Base-by-base conservation (phyloP, 345 rosid species). In the Populus simonii region DNA sequence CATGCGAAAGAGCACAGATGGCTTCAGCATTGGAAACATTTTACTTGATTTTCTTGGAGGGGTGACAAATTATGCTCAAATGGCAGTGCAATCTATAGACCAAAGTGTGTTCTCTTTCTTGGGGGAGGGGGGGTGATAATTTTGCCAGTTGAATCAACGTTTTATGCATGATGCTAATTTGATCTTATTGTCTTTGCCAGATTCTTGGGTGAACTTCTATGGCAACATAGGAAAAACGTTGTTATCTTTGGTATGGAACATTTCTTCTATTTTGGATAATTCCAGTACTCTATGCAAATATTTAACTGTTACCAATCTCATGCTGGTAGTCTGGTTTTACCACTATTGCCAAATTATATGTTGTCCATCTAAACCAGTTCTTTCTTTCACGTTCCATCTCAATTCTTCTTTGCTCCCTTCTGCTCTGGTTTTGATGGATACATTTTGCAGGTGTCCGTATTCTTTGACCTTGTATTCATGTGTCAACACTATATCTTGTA, bases 161-260 rank as follows among this genome's bases (percentile, higher is more conserved):
- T 67, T 7, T 36, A 9, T 36, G 59, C 73, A 74, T 59, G 27
- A 27, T 18, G 17, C 62, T 29, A 45, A 71, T 62, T 16, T 53
- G n/a, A 55, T 57, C 38, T 59, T 29, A 36, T 68, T 74, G 51
- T 51, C 25, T 74, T 41, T 68, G 78, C 12, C 84, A 95, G 99
- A 90, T 93, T 92, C 99, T 39, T 95, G 94, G 98, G 93, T 91
- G 79, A 95, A 95, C 89, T 93, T 95, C 81, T 91, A 92, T 75
- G 99, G 99, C 68, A 95, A 95, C 83, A 82, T 93, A 35, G 98
- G 99, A 85, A 95, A 95, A 88, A 90, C 90, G 36, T 79, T 92
- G 84, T 80, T 94, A 5, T 94, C 98, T 35, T 67, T 67, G 71
- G 71, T 67, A 35, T 7, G 71, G 43, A 67, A 23, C 71, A 36